Base-by-base conservation (phyloP, 805 yeast species). In the Teunomyces stri region DNA sequence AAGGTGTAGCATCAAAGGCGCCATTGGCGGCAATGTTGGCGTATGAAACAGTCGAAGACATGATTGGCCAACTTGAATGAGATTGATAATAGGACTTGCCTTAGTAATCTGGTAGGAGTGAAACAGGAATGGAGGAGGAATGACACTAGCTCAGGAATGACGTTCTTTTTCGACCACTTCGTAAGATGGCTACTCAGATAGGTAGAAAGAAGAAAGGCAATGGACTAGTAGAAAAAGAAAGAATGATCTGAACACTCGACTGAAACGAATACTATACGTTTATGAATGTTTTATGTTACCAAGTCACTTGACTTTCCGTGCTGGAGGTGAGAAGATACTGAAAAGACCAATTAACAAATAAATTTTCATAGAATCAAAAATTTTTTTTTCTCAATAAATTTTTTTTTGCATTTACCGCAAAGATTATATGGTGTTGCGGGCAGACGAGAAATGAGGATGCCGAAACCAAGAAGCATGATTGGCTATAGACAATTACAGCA, bases 11-110 rank as follows among this genome's bases (percentile, higher is more conserved):
- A 18, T 47, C 52, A n/a, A 30, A 22, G 28, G 46, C 54, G 43
- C 70, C 73, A 46, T 62, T 65, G 50, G 75, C 75, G 51, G 74
- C 76, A 44, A 66, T 64, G 50, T 71, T 69, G 48, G 76, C 76
- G 54, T 71, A 71, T 30, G 76, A 70, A 36, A 69, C 60, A 34
- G 70, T 55, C 46, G 58, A 44, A 34, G 60, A 46, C 65, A 57
- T 60, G 22, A 13, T 49, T 44, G 41, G 38, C 27, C 37, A 40
- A 25, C 33, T 37, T 37, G 13, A 16, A 11, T 10, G 13, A 22
- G 13, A 15, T n/a, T n/a, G 11, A 10, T 13, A 21, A 25, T 11
- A 13, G 20, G 41, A 18, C 16, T 31, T 31, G 10, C 16, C 10
- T 31, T 7, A n/a, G 15, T 15, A 28, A 37, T 11, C 33, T 39